A percentile compares a stretch with the other conserved stretches of the same genome.
Evolutionary conservation across 208 protist species (phyloP).

Genomic region (Herpetomonas samuelpessoai): DNA sequence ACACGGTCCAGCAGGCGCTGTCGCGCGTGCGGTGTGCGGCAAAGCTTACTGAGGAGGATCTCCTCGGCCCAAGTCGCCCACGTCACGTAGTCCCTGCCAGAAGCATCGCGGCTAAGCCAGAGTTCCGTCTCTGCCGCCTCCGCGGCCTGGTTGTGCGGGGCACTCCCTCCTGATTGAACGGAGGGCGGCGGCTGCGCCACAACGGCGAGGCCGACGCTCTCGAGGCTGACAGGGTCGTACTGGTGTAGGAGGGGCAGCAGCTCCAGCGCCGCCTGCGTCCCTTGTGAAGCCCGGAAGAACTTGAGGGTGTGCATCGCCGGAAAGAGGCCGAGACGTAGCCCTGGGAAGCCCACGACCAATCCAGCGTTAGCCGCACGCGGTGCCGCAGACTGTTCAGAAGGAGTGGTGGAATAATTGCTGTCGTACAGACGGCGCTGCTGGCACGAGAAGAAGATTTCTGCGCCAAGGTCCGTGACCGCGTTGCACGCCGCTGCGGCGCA

Average conservation of each 20-base stretch:
- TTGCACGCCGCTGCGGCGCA: slow-evolving; percentile 16
- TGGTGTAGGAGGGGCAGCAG: slow-evolving; percentile 36
- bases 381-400: slow-evolving; percentile 1
- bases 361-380: neutral
- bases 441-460: slow-evolving; percentile 81
- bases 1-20: slow-evolving; percentile 4
- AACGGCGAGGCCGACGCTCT: slow-evolving; percentile 17
- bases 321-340: slow-evolving; percentile 28
- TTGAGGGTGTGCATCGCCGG: slow-evolving; percentile 30
- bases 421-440: slow-evolving; percentile 24
- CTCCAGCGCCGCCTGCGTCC: slow-evolving; percentile 24
- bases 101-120: neutral
- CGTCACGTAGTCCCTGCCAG: neutral
- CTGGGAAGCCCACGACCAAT: slow-evolving; percentile 36
- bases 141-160: neutral
- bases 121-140: neutral
- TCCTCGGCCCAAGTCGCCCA: slow-evolving; percentile 4
- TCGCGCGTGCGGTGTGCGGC: neutral
- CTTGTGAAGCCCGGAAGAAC: slow-evolving; percentile 20
- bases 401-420: slow-evolving; percentile 10
- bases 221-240: slow-evolving; percentile 29
- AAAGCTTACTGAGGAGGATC: slow-evolving; percentile 2
- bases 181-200: neutral
- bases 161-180: neutral
- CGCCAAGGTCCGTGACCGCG: slow-evolving; percentile 56